These are phyloP conservation scores for Biscogniauxia mediterranea DNA, from an alignment of 2,329 filamentous ascomycete genomes.

Conservation along the genomic window DNA sequence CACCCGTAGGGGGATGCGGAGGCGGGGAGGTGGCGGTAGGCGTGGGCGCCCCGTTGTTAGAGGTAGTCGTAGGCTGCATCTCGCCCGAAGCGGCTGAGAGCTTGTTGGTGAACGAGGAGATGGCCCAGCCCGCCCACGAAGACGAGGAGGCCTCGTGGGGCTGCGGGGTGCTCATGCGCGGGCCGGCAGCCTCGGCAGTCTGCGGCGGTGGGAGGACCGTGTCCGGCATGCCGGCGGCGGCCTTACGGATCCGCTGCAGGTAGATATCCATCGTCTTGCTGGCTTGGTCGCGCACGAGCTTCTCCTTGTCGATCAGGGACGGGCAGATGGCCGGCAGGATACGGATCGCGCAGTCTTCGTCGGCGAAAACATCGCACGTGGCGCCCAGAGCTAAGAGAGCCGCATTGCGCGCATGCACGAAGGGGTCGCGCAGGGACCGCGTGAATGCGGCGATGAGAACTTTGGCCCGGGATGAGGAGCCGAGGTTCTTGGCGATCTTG, in stretches of 20 bases:
- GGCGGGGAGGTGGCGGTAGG: constrained; percentile 38
- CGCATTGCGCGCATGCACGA: constrained; percentile 90
- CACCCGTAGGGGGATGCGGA: constrained; percentile 39
- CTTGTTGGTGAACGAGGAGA: constrained; percentile 97
- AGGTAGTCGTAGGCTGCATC: constrained; percentile 62
- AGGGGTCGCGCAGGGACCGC: constrained; percentile 85
- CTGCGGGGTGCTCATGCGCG: constrained; percentile 79
- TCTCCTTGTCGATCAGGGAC: constrained; percentile 89
- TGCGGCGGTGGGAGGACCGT: constrained; percentile 68
- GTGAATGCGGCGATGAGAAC: constrained; percentile 92
- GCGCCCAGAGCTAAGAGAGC: constrained; percentile 81
- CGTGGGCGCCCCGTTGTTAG: constrained; percentile 44
- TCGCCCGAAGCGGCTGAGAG: constrained; percentile 80
- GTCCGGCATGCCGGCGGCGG: constrained; percentile 75
- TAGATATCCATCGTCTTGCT: constrained; percentile 87
- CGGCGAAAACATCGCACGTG: constrained; percentile 80
- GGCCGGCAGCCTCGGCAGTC: constrained; percentile 48
- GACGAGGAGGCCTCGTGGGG: constrained; percentile 56
- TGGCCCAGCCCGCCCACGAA: constrained; percentile 93
- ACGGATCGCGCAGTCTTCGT: constrained; percentile 84
- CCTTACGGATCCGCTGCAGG: constrained; percentile 75
- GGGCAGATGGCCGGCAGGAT: constrained; percentile 84
- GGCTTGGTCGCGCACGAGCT: constrained; percentile 87
- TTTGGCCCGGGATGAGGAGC: constrained; percentile 75
- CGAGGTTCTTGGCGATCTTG: constrained; percentile 90